These are phyloP conservation scores for Chaetomidium leptoderma DNA, from an alignment of 495 filamentous ascomycete species.

Conservation along the genomic window DNA sequence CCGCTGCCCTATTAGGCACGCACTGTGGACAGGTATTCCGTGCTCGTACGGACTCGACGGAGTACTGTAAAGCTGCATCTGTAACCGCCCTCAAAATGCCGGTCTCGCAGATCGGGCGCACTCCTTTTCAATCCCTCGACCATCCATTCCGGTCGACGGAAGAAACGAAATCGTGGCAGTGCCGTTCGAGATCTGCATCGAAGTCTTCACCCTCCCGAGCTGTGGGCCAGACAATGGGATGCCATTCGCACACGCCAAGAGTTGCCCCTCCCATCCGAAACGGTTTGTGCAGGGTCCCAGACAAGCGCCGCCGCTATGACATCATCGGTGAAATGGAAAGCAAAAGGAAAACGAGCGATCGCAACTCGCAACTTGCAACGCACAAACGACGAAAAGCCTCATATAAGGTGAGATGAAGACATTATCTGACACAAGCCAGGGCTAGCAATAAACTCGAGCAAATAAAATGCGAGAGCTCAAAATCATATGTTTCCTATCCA, in stretches of 20 bases:
- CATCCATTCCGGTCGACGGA: no score
- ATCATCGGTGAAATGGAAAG: neutral
- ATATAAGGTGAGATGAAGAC: neutral
- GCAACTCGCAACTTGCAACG: neutral
- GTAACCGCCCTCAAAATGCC: neutral
- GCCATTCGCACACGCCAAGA: neutral
- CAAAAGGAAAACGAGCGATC: neutral
- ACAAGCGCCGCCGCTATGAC: conserved; percentile 2
- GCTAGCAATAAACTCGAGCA: neutral
- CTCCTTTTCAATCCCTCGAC: neutral
- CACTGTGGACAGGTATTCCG: no score
- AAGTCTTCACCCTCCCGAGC: neutral
- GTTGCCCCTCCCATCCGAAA: neutral
- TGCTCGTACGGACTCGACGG: no score
- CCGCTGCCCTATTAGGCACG: no score
- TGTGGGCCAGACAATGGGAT: neutral
- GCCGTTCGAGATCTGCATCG: conserved; percentile 3
- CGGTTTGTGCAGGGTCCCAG: neutral
- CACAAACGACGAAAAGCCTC: neutral
- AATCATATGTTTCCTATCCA: no score
- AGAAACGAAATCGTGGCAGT: neutral
- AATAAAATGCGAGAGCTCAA: neutral
- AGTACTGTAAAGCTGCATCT: no score
- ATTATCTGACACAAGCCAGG: no score
- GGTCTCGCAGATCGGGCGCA: neutral